Percentiles rank a stretch among this genome's conserved stretches.
These are phyloP conservation scores for Debaryomyces udenii DNA, from an alignment of 1,139 yeast genomes.

Conservation along the genomic window DNA sequence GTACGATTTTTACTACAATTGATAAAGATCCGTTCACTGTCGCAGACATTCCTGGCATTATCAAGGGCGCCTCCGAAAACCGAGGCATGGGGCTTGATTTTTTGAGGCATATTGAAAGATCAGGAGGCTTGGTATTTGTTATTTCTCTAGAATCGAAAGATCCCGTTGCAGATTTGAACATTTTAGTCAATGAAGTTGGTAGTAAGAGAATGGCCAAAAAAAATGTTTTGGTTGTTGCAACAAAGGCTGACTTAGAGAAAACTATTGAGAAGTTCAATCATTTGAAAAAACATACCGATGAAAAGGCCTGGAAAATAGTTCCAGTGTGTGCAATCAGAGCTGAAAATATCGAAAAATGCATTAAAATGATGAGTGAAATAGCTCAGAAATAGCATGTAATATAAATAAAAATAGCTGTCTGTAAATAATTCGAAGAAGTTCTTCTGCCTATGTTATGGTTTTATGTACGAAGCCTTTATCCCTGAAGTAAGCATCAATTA, in stretches of 20 bases:
- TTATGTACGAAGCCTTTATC: too few relatives aligned
- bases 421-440: too few relatives aligned
- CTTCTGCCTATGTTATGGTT: too few relatives aligned
- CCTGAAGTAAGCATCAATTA: too few relatives aligned
- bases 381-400: conserved; percentile 29
- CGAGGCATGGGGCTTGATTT: conserved; percentile 95
- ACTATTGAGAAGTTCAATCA: conserved; percentile 46
- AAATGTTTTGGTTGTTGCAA: conserved; percentile 75
- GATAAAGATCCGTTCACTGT: conserved; percentile 82
- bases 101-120: conserved; percentile 87
- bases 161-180: conserved; percentile 65
- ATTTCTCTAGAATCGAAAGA: conserved; percentile 67
- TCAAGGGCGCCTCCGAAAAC: conserved; percentile 80
- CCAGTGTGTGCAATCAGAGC: conserved; percentile 82
- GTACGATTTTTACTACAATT: conserved; percentile 73
- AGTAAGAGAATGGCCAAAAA: conserved; percentile 58
- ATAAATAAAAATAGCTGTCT: background rate
- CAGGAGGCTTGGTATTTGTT: conserved; percentile 87
- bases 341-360: conserved; percentile 72
- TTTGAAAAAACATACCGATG: conserved; percentile 46
- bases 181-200: conserved; percentile 73
- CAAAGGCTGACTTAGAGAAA: conserved; percentile 80
- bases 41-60: conserved; percentile 96
- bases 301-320: conserved; percentile 62
- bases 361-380: conserved; percentile 70